phyloP scores from a whole-genome alignment of 2,329 filamentous ascomycete species.

The Trichophyton equinum region DNA sequence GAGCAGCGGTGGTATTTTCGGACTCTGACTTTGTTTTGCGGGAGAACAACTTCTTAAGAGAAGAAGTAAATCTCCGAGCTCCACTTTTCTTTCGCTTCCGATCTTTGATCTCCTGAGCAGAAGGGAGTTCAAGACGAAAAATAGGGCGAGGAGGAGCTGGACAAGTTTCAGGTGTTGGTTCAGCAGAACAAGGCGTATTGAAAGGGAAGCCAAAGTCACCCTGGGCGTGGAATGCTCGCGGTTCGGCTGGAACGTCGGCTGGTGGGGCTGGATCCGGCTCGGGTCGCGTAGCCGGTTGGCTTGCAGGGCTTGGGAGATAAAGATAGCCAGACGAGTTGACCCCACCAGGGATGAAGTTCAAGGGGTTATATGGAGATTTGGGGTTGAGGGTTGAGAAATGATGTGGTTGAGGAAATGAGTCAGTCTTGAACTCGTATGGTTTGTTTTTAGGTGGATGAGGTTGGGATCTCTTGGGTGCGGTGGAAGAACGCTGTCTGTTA shows the following conservation, averaged over 20 bases:
- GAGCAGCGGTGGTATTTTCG: background rate
- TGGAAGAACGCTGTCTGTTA: background rate
- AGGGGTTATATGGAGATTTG: conserved; percentile 10
- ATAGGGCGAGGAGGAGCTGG: background rate
- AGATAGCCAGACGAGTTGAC: conserved; percentile 5
- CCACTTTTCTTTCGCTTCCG: conserved; percentile 8
- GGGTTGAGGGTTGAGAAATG: conserved; percentile 13
- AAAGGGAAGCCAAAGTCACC: background rate
- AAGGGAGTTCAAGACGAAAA: conserved; percentile 4
- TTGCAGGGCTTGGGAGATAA: conserved; percentile 7
- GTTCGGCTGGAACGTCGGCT: background rate
- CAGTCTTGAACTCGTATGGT: background rate
- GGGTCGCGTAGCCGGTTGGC: background rate
- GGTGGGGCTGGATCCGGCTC: background rate
- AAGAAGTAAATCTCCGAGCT: conserved; percentile 6
- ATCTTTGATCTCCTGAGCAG: background rate
- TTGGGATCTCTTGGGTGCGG: background rate
- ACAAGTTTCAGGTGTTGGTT: background rate
- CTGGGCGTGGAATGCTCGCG: background rate
- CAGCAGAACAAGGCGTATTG: background rate
- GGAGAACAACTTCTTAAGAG: conserved; percentile 11
- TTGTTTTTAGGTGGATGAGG: background rate
- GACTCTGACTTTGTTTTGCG: conserved; percentile 7
- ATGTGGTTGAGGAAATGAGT: conserved; percentile 11
- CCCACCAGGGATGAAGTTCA: conserved; percentile 13